Evolutionary conservation across 371 early-diverging fungal genomes (phyloP).

Genomic region (Aphelidium insulamus): DNA sequence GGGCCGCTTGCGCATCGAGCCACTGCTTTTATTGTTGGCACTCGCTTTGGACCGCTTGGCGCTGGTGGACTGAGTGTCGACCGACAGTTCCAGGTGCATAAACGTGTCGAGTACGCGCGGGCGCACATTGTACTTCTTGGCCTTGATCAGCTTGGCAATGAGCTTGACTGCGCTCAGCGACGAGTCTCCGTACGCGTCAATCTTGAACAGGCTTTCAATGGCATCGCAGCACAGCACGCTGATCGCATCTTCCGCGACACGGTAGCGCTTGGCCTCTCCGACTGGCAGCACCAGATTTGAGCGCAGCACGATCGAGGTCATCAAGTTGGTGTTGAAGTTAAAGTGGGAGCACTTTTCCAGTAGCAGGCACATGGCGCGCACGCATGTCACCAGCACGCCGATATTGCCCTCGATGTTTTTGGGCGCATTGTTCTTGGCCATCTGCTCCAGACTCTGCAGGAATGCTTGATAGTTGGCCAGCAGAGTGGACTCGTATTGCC

Average conservation of each 20-base stretch:
- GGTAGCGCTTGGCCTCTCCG: no score
- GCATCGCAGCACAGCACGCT: constrained; percentile 50
- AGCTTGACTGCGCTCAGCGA: constrained; percentile 63
- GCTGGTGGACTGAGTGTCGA: constrained; percentile 32
- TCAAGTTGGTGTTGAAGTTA: constrained; percentile 68
- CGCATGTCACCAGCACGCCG: constrained; percentile 24
- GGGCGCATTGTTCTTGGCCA: constrained; percentile 12
- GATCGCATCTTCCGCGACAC: constrained; percentile 11
- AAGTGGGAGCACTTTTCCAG: constrained; percentile 62
- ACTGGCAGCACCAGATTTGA: no score
- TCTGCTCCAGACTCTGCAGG: constrained; percentile 39
- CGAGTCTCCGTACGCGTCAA: constrained; percentile 62
- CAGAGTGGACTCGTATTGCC: constrained; percentile 61
- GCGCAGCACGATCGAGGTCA: constrained; percentile 48
- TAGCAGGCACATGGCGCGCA: constrained; percentile 50
- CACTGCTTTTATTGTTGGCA: constrained; percentile 14
- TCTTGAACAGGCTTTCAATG: constrained; percentile 41
- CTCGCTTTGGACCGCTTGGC: constrained; percentile 17
- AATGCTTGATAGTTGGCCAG: constrained; percentile 58
- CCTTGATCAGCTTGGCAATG: constrained; percentile 61
- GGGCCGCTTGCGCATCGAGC: constrained; percentile 9
- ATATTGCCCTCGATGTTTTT: constrained; percentile 13
- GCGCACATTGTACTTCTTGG: constrained; percentile 44
- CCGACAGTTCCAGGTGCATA: constrained; percentile 48
- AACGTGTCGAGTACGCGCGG: constrained; percentile 35